Evolutionary conservation across 1,139 yeast genomes (phyloP).

Genomic region (Nakaseomyces delphensis): DNA sequence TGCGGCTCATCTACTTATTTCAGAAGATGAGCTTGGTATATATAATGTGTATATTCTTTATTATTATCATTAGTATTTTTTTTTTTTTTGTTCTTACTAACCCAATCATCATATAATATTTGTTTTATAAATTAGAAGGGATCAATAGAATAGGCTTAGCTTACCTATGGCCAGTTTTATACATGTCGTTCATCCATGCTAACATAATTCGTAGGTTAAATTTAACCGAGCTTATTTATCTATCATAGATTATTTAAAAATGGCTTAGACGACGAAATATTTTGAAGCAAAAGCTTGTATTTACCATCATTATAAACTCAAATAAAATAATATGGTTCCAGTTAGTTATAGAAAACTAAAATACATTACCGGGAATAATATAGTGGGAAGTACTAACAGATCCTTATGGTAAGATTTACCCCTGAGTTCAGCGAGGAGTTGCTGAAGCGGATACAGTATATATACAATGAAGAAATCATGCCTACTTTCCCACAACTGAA

Average conservation of each 20-base stretch:
- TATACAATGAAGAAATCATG: conserved; percentile 28
- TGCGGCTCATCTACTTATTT: conserved; percentile 70
- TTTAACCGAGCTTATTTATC: no score
- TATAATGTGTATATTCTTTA: background rate
- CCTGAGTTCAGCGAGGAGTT: conserved; percentile 35
- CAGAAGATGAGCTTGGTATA: conserved; percentile 40
- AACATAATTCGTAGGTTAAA: no score
- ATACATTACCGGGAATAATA: background rate
- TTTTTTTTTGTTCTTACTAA: background rate
- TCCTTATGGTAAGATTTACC: conserved; percentile 19
- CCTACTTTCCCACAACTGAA: conserved; percentile 25
- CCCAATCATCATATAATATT: no score
- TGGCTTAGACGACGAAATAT: background rate
- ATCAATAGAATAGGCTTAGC: no score
- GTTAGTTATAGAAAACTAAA: background rate
- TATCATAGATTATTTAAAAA: no score
- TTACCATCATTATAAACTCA: no score
- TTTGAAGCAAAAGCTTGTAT: no score
- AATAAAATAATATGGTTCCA: no score
- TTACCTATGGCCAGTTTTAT: no score
- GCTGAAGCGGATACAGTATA: conserved; percentile 24
- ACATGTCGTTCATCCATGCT: no score
- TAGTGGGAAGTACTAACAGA: background rate
- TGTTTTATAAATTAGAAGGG: no score
- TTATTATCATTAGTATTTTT: background rate